phyloP scores from a whole-genome alignment of 495 filamentous ascomycete species.

The Aspergillus sclerotioniger region DNA sequence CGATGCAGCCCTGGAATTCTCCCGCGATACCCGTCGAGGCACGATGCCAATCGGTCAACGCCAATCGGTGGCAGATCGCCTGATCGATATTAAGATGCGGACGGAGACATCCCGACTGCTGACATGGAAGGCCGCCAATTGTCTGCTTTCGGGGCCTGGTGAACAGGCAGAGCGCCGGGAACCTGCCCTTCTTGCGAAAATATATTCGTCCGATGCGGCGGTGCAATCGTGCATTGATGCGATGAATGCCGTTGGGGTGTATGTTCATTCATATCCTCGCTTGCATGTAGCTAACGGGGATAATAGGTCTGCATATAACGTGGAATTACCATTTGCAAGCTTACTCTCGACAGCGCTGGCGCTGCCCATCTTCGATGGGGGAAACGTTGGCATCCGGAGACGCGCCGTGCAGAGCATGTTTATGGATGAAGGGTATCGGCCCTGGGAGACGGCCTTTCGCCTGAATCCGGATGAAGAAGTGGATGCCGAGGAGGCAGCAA shows the following conservation, averaged over 20 bases:
- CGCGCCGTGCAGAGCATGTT: slow-evolving; percentile 13
- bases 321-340: not conserved
- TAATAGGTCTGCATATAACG: slow-evolving; percentile 7
- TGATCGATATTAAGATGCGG: slow-evolving; percentile 19
- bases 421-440: slow-evolving; percentile 10
- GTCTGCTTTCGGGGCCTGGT: not conserved
- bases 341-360: slow-evolving; percentile 11
- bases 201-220: slow-evolving; percentile 10
- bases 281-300: not conserved
- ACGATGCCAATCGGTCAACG: slow-evolving; percentile 13
- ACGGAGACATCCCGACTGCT: slow-evolving; percentile 11
- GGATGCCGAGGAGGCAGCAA: not conserved
- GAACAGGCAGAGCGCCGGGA: slow-evolving; percentile 13
- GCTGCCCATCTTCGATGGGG: slow-evolving; percentile 13
- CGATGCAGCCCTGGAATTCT: slow-evolving; percentile 14
- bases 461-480: not conserved
- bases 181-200: slow-evolving; percentile 11
- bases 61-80: slow-evolving; percentile 16
- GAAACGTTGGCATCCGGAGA: slow-evolving; percentile 11
- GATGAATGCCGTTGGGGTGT: slow-evolving; percentile 15
- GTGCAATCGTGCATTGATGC: slow-evolving; percentile 11
- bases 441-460: slow-evolving; percentile 8
- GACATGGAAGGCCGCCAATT: slow-evolving; percentile 17
- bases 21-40: slow-evolving; percentile 5
- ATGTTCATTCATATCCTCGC: not conserved